Conservation (phyloP, 768 basidiomycete species). For the Asterophora lycoperdoides region DNA sequence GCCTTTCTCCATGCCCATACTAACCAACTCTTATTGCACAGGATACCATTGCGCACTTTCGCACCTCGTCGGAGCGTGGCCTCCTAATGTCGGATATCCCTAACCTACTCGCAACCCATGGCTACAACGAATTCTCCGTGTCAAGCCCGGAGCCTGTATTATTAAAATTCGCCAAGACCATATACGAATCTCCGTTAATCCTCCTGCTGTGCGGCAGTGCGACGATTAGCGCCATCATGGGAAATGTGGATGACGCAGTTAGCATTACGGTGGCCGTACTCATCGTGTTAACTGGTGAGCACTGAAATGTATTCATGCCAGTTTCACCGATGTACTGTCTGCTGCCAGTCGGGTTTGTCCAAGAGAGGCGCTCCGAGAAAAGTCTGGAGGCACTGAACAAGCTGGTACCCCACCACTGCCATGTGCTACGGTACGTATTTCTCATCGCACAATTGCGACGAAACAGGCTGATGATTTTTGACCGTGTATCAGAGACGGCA, state of each 20-base stretch:
- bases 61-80: constrained; percentile 58
- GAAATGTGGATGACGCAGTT: constrained; percentile 92
- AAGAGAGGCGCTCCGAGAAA: constrained; percentile 92
- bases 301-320: background rate
- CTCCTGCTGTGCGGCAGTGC: constrained; percentile 89
- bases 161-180: constrained; percentile 90
- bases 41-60: constrained; percentile 73
- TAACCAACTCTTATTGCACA: constrained; percentile 24
- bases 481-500: constrained; percentile 44
- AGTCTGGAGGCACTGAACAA: constrained; percentile 94
- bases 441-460: constrained; percentile 18
- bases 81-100: constrained; percentile 61
- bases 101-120: constrained; percentile 60
- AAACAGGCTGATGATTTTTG: background rate
- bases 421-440: constrained; percentile 62
- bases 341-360: constrained; percentile 80
- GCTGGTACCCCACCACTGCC: constrained; percentile 95
- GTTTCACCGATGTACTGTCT: background rate
- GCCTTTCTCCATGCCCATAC: constrained; percentile 1
- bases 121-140: constrained; percentile 94
- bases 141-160: constrained; percentile 72
- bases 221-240: constrained; percentile 83
- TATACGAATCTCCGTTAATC: constrained; percentile 93
- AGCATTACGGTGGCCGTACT: constrained; percentile 90
- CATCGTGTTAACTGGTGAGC: constrained; percentile 87